Base-by-base conservation (phyloP, 768 basidiomycete genomes). In the Lactifluus subvellereus region DNA sequence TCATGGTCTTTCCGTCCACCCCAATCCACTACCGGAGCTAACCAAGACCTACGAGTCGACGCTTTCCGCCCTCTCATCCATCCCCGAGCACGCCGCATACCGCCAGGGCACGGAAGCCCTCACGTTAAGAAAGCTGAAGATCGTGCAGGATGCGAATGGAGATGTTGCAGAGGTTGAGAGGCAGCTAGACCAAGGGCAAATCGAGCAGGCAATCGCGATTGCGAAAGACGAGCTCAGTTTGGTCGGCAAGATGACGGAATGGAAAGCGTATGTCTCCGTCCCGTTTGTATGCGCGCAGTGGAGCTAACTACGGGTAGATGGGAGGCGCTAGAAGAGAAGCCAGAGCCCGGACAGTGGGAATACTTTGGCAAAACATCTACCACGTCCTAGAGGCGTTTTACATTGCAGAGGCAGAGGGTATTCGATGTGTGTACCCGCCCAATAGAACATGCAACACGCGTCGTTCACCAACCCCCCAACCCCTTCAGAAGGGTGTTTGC, bases 21-120 rank as follows among this genome's bases (percentile, higher is more conserved):
- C 85, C 32, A 81, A 91, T 68, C 94, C 95, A 10, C 80, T 98
- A 20, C 91, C 92, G 13, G 85, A 82, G 60, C 83, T 98, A 67
- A 72, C 79, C 57, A 77, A 82, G 69, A 87, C 87, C 53, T 96
- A 95, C 79, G 77, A 86, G 70, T 78, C 82, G 56, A 97, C 94
- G 6, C 84, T 97, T 58, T 73, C 82, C 35, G 74, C 80, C 6
- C 83, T 96, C 55, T 76, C 81, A 9, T 74, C 80, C 60, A 83
- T 97, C 64, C 95, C 95, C n/a, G 74, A 79, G 65, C 82, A 87
- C 56, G 90, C 91, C 68, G 86, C 92, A 51, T 98, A 98, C 77
- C 86, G 91, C 62, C 94, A 96, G 75, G 86, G 89, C 58, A 86
- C 85, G 35, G 91, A 95, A 75, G 87, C 89, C 9, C 82, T 95